phyloP scores from a whole-genome alignment of 495 filamentous ascomycete genomes.

The Hapsidospora chrysogenum region DNA sequence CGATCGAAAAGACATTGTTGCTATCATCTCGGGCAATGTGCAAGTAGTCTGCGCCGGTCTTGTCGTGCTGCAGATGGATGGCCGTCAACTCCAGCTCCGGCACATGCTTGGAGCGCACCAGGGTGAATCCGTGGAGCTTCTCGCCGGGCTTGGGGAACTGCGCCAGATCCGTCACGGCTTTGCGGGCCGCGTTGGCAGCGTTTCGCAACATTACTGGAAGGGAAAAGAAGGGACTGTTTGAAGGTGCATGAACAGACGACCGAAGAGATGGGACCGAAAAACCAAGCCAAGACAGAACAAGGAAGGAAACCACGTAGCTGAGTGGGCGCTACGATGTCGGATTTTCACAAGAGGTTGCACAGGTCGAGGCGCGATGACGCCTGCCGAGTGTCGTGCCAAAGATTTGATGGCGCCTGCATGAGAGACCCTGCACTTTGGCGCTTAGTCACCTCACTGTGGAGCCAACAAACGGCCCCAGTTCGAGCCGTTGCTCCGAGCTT shows the following conservation, averaged over 20 bases:
- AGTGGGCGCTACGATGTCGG: too few species aligned
- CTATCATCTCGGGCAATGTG: conserved; percentile 87
- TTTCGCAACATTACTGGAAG: conserved; percentile 28
- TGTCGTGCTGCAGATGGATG: conserved; percentile 74
- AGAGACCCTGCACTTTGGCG: neutral
- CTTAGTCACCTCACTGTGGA: neutral
- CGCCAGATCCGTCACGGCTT: conserved; percentile 50
- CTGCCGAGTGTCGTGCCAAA: too few species aligned
- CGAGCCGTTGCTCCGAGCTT: neutral
- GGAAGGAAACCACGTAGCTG: too few species aligned
- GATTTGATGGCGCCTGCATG: neutral
- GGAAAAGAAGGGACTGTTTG: neutral
- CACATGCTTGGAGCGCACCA: conserved; percentile 74
- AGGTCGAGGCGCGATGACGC: too few species aligned
- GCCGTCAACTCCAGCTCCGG: conserved; percentile 89
- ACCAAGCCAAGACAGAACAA: neutral
- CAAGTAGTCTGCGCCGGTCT: conserved; percentile 87
- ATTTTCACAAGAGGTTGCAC: too few species aligned
- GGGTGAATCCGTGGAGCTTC: conserved; percentile 81
- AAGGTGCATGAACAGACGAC: neutral
- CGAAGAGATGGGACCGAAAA: neutral
- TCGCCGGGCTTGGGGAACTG: conserved; percentile 63
- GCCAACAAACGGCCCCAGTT: neutral
- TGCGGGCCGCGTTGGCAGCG: conserved; percentile 35
- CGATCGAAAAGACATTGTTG: conserved; percentile 98